Evolutionary conservation across 2,329 filamentous ascomycete genomes (phyloP), one percentile per base, ranked within the genome.

Genomic region (Graphilbum sp.): DNA sequence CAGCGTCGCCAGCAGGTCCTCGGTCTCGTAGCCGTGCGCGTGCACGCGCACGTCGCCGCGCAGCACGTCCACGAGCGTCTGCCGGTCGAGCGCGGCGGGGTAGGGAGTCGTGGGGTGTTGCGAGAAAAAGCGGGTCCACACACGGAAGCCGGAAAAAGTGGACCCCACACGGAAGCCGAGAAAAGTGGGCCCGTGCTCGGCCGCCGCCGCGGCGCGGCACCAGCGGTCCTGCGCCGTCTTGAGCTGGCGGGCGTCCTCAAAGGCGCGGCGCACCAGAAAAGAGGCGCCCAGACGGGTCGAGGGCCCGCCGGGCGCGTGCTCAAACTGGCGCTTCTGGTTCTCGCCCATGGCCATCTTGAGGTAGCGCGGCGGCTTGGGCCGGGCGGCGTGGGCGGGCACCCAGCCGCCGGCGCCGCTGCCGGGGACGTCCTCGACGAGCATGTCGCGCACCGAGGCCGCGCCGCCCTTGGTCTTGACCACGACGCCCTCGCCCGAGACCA

Each of bases 291-390:
- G 57, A 19, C 60, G 53, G 3, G 53, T 40, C 3, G 16, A 5
- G 8, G 38, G 38, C 3, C 34, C 29, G 12, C 29, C 17, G 12
- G 21, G 9, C 21, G 5, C 57, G 35, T 61, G 56, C 5, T 47
- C 47, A 43, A 62, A 61, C 1, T 52, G 41, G 0, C 41, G 25
- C 40, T 54, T 58, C n/a, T 60, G 59, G 42, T 64, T 65, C 46
- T 64, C 62, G 9, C 62, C 62, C 42, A 60, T 60, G 1, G 61
- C 62, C 54, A 64, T 60, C 46, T 64, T 64, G 52, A 64, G 57
- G 43, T 61, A 63, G 23, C 57, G 45, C 17, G 46, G 48, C 4
- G 58, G 52, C 21, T 57, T 49, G 13, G 13, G 18, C 23, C 5
- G 10, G 11, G 17, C 16, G 16, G 15, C n/a, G 16, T 8, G 12